Evolutionary conservation across 1,139 yeast species (phyloP).

Genomic region (Debaryomyces subglobosus): DNA sequence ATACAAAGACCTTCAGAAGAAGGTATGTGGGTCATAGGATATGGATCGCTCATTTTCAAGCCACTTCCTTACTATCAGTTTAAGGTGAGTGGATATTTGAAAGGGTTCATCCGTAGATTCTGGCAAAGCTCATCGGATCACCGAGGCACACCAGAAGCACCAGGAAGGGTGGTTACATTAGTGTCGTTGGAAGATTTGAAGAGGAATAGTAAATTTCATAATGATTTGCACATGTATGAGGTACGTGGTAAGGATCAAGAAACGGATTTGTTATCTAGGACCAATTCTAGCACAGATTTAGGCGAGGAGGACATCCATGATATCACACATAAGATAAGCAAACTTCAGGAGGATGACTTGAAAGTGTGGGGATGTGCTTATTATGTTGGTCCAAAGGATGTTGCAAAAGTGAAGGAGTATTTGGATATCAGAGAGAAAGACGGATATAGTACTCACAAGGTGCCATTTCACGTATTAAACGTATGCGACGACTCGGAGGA

Average conservation of each 20-base stretch:
- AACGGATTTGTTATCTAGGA: conserved; percentile 15
- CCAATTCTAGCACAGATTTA: background rate
- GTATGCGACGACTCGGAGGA: conserved; percentile 24
- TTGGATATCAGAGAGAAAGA: conserved; percentile 85
- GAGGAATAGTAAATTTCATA: conserved; percentile 38
- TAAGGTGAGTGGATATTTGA: conserved; percentile 71
- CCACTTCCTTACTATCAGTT: conserved; percentile 77
- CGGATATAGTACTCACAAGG: conserved; percentile 77
- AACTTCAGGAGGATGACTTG: conserved; percentile 47
- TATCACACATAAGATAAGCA: conserved; percentile 17
- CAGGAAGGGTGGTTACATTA: conserved; percentile 88
- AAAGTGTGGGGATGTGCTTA: conserved; percentile 83
- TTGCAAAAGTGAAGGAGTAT: conserved; percentile 62
- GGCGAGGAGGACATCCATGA: conserved; percentile 9
- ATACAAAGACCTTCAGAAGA: conserved; percentile 13
- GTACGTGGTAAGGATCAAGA: conserved; percentile 19
- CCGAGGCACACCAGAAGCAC: conserved; percentile 80
- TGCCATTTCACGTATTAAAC: conserved; percentile 60
- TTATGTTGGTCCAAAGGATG: conserved; percentile 70
- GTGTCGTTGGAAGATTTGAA: conserved; percentile 60
- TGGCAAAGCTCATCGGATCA: conserved; percentile 94
- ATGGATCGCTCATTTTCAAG: conserved; percentile 87
- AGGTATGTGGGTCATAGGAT: conserved; percentile 83
- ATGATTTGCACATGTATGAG: conserved; percentile 50
- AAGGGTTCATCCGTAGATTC: conserved; percentile 78